Base-by-base conservation (phyloP, 805 yeast species). In the Wickerhamiella domercqiae region DNA sequence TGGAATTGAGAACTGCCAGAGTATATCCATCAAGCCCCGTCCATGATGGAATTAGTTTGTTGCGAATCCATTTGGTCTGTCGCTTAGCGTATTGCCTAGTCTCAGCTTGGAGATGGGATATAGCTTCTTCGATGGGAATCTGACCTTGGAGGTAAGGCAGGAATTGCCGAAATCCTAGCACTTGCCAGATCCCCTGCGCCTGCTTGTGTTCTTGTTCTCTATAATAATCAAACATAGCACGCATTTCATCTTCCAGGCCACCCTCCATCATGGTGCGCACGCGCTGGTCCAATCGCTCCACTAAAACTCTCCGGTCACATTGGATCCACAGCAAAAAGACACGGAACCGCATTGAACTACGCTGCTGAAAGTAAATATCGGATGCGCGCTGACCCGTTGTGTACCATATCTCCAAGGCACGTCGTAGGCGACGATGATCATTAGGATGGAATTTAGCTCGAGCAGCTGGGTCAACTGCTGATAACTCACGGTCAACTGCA, bases 21-120 rank as follows among this genome's bases (percentile, higher is more conserved):
- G 70, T 67, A 6, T n/a, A 13, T 5, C 16, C 33, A 13, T 9
- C 16, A 7, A 13, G 33, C n/a, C 16, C 7, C 5, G 20, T 5
- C 14, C 16, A 16, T 14, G 33, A 15, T n/a, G 33, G 19, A 14
- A 45, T 22, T 11, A 90, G 57, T 41, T 73, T 63, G 46, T 78
- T 80, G 35, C 68, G 67, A 43, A 90, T 84, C 96, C 97, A 90
- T 53, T 83, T 84, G 9, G 83, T 74, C 53, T 90, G 98, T 43
- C 70, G 69, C 44, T 75, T 76, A 1, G 97, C 94, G 56, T 90
- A 90, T 50, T 77, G 79, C 38, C 94, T 60, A 0, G 98, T 90
- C 30, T 78, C 64, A 0, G 71, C 59, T 53, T 87, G 86, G 97
- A 90, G 90, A 0, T 45, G 40, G 0, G 48, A 54, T 5, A 53